phyloP scores from a whole-genome alignment of 352 stramenopile species.

The Globisporangium middletonii region DNA sequence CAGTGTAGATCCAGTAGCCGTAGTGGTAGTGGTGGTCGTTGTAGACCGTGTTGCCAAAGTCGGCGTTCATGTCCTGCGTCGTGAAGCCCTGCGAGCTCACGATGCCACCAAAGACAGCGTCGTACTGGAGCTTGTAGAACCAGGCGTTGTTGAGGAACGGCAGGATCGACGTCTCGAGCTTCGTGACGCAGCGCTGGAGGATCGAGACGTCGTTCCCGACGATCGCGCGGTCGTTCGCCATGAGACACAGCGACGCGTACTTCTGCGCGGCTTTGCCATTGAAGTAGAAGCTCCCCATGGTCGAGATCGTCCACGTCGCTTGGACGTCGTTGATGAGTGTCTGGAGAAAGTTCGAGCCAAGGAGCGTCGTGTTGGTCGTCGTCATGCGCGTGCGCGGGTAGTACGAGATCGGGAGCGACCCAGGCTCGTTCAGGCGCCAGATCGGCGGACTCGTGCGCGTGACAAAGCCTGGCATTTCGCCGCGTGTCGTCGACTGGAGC shows the following conservation, averaged over 20 bases:
- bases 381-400: conserved; percentile 42
- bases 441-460: conserved; percentile 29
- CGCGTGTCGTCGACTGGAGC: conserved; percentile 45
- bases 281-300: conserved; percentile 63
- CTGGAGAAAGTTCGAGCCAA: conserved; percentile 25
- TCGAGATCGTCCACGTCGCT: conserved; percentile 42
- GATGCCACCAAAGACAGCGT: conserved; percentile 49
- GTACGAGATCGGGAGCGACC: conserved; percentile 42
- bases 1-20: conserved; percentile 66
- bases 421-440: conserved; percentile 45
- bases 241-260: conserved; percentile 66
- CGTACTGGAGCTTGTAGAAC: conserved; percentile 58
- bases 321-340: conserved; percentile 50
- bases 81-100: conserved; percentile 59
- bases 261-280: conserved; percentile 73
- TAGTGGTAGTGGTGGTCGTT: conserved; percentile 80
- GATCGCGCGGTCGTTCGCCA: conserved; percentile 62
- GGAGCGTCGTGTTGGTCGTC: conserved; percentile 8
- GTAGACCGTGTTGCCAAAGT: conserved; percentile 75
- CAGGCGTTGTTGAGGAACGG: conserved; percentile 64
- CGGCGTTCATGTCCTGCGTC: conserved; percentile 41
- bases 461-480: conserved; percentile 44
- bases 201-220: conserved; percentile 51
- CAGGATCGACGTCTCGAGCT: conserved; percentile 45
- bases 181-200: conserved; percentile 51